Conservation (phyloP, 495 filamentous ascomycete genomes). For the Elasticomyces elasticus region DNA sequence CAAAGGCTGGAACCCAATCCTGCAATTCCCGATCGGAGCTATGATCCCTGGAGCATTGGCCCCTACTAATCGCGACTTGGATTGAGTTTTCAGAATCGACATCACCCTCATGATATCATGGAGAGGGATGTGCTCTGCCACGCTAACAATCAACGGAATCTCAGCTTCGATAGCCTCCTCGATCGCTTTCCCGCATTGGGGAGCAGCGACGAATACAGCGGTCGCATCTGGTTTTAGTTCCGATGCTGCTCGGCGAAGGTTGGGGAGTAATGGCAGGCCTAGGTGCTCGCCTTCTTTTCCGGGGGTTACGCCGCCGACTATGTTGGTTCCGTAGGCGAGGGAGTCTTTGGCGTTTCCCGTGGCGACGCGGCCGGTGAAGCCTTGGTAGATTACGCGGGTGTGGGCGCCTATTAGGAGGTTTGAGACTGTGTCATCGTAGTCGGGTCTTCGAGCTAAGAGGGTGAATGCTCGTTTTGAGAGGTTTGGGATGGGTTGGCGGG, state of each 20-base stretch:
- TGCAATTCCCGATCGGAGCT: constrained; percentile 66
- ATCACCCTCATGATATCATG: constrained; percentile 70
- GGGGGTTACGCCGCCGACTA: constrained; percentile 79
- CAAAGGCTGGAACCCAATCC: constrained; percentile 80
- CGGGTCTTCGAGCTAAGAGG: background rate
- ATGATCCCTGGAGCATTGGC: constrained; percentile 86
- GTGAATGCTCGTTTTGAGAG: constrained; percentile 14
- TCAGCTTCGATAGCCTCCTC: constrained; percentile 84
- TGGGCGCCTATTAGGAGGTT: constrained; percentile 70
- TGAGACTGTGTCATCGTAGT: constrained; percentile 55
- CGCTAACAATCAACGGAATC: constrained; percentile 76
- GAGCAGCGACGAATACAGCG: constrained; percentile 75
- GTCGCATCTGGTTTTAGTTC: constrained; percentile 73
- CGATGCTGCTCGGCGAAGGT: constrained; percentile 61
- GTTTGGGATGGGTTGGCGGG: background rate
- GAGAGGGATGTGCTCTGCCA: constrained; percentile 83
- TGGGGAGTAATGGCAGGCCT: constrained; percentile 67
- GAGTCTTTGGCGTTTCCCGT: constrained; percentile 78
- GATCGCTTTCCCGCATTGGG: constrained; percentile 66
- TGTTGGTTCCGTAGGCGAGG: constrained; percentile 74
- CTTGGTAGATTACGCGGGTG: constrained; percentile 79
- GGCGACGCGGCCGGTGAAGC: constrained; percentile 70
- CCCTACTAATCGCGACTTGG: constrained; percentile 69
- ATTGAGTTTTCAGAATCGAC: constrained; percentile 70
- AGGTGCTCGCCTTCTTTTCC: constrained; percentile 69